These are phyloP conservation scores for Ophiostoma himal-ulmi DNA, from an alignment of 2,329 filamentous ascomycete species.

Conservation along the genomic window DNA sequence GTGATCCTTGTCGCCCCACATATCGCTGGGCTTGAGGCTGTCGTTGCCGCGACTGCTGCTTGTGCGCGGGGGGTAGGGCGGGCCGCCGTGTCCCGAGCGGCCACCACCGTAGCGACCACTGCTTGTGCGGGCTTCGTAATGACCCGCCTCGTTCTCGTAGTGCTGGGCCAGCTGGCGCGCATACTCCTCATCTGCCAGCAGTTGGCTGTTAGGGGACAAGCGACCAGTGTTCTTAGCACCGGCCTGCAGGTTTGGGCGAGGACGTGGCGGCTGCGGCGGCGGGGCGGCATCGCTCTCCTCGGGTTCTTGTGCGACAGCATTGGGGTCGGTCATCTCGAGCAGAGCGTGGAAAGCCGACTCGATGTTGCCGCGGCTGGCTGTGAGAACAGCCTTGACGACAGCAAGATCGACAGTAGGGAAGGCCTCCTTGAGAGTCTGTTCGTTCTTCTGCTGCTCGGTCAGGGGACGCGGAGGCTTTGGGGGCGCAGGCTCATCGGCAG, in stretches of 20 bases:
- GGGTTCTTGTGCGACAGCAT: constrained; percentile 42
- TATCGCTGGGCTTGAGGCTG: constrained; percentile 51
- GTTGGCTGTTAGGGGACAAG: constrained; percentile 64
- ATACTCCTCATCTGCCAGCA: constrained; percentile 87
- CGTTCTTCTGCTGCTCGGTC: constrained; percentile 76
- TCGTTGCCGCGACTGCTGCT: constrained; percentile 36
- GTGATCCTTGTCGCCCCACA: constrained; percentile 65
- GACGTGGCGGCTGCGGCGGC: constrained; percentile 74
- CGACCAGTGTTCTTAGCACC: constrained; percentile 57
- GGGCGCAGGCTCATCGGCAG: constrained; percentile 45
- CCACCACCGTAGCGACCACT: constrained; percentile 21
- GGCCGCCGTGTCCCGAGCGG: constrained; percentile 25
- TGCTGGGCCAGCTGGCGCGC: constrained; percentile 87
- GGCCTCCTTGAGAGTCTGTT: constrained; percentile 84
- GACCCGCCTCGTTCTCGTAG: constrained; percentile 58
- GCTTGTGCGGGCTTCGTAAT: constrained; percentile 52
- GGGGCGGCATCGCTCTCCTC: constrained; percentile 49
- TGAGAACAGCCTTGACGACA: constrained; percentile 81
- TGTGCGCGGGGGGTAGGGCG: constrained; percentile 31
- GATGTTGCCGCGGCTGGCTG: constrained; percentile 77
- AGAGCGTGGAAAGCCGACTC: constrained; percentile 95
- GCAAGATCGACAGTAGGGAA: constrained; percentile 76
- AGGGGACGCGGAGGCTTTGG: constrained; percentile 80
- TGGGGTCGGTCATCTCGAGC: constrained; percentile 76
- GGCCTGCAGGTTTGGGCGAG: constrained; percentile 52